These are phyloP conservation scores for Amaranthus palmeri DNA, from an alignment of 148 eudicot species.

Conservation along the genomic window DNA sequence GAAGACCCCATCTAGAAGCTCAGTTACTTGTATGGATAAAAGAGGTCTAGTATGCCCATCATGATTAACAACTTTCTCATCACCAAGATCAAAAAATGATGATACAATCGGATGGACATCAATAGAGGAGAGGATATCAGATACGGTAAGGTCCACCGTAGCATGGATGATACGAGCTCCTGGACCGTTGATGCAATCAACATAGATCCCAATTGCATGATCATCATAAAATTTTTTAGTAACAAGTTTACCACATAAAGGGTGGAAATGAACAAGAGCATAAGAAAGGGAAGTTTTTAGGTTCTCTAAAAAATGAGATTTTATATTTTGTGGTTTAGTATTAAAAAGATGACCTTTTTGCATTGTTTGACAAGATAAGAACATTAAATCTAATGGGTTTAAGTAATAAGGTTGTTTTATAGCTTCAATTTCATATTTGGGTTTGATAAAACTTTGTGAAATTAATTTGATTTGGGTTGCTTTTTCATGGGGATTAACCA, in stretches of 20 bases:
- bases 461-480: background rate
- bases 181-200: slow-evolving; percentile 32
- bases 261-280: slow-evolving; percentile 13
- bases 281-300: slow-evolving; percentile 13
- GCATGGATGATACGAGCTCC: slow-evolving; percentile 49
- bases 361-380: slow-evolving; percentile 8
- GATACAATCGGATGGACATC: slow-evolving; percentile 29
- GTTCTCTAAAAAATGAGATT: background rate
- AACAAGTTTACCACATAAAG: slow-evolving; percentile 16
- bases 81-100: slow-evolving; percentile 29
- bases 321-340: background rate
- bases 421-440: slow-evolving; percentile 9
- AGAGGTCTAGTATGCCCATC: slow-evolving; percentile 45
- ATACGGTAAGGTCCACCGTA: slow-evolving; percentile 17
- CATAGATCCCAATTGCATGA: slow-evolving; percentile 7
- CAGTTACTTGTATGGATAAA: slow-evolving; percentile 52
- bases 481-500: background rate
- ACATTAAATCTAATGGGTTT: background rate
- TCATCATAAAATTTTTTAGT: slow-evolving; percentile 8
- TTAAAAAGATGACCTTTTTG: slow-evolving; percentile 25
- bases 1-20: slow-evolving; percentile 53
- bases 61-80: slow-evolving; percentile 26
- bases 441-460: slow-evolving; percentile 21
- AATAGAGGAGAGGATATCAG: slow-evolving; percentile 21
- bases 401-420: slow-evolving; percentile 20